Base-by-base conservation (phyloP, 352 stramenopile species). In the Blastocystis sp. region DNA sequence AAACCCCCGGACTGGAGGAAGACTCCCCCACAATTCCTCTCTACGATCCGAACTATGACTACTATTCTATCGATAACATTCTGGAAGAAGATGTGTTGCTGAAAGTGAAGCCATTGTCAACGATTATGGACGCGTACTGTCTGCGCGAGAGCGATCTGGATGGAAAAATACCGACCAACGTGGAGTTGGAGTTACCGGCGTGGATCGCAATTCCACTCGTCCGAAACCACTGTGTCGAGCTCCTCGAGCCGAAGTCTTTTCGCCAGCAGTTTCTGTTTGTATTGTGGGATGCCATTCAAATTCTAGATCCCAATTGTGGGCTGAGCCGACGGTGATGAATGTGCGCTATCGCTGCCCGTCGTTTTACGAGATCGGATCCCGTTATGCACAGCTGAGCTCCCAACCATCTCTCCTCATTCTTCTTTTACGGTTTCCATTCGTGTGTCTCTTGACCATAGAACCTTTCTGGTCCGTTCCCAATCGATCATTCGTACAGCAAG, bases 51-150 rank as follows among this genome's bases (percentile, higher is more conserved):
- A 42, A 67, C 32, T 67, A 67, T 67, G 57, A 67, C 57, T 67
- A 67, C 24, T 67, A 67, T 67, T 67, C 57, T n/a, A 67, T 67
- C 21, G 57, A 67, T 24, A 67, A 67, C 57, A 67, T 67, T 40
- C 38, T 67, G 24, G 57, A 67, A 24, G 57, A 67, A 40, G 57
- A 67, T 67, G 57, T 67, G 16, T 14, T 67, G n/a, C 32, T 67
- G 38, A 67, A 67, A 11, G 24, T 67, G 24, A 67, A 67, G 57
- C n/a, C 57, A 21, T n/a, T 44, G 38, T 36, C 21, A 24, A 36
- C 57, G 9, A 67, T 67, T 40, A n/a, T 42, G 24, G 24, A 73
- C 46, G 61, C 61, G 8, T 24, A 46, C 4, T 32, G 36, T 51
- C 4, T 73, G 21, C 61, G 61, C 18, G 61, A 73, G 18, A 51